Conservation (phyloP, 495 filamentous ascomycete species). For the Aspergillus conjunctus region DNA sequence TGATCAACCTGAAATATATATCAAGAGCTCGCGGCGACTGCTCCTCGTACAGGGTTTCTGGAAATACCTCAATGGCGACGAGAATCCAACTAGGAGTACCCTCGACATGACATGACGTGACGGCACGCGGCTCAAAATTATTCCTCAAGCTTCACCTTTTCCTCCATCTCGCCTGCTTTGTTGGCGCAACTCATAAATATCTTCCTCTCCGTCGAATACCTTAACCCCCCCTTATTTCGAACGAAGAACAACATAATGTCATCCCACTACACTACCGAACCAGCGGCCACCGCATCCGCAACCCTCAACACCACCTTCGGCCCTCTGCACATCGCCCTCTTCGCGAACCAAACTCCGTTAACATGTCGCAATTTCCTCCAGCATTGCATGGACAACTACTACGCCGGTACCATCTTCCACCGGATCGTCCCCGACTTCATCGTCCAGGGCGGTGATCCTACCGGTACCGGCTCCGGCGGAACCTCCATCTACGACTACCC, state of each 20-base stretch:
- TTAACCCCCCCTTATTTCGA: too few relatives aligned
- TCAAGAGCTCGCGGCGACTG: too few relatives aligned
- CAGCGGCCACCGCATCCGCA: slow-evolving; percentile 85
- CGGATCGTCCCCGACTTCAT: slow-evolving; percentile 90
- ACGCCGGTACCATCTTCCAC: slow-evolving; percentile 89
- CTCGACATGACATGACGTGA: too few relatives aligned
- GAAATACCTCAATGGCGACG: too few relatives aligned
- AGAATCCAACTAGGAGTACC: too few relatives aligned
- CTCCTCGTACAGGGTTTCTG: too few relatives aligned
- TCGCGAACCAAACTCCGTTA: slow-evolving; percentile 88
- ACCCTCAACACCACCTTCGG: slow-evolving; percentile 87
- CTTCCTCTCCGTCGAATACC: too few relatives aligned
- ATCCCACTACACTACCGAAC: slow-evolving; percentile 89
- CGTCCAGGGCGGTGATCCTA: slow-evolving; percentile 92
- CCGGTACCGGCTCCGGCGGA: slow-evolving; percentile 87
- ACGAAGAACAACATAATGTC: slow-evolving; percentile 61
- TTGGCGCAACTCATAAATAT: too few relatives aligned
- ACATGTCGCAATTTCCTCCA: slow-evolving; percentile 96
- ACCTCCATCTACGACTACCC: slow-evolving; percentile 89
- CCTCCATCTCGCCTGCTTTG: too few relatives aligned
- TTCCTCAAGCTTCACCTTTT: too few relatives aligned
- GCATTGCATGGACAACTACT: slow-evolving; percentile 91
- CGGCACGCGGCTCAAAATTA: too few relatives aligned
- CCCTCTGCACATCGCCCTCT: slow-evolving; percentile 86
- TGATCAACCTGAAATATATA: too few relatives aligned